A percentile compares a stretch with the other conserved stretches of the same genome.
These are phyloP conservation scores for Lactuca sativa DNA, from an alignment of 129 eudicot genomes.

Conservation along the genomic window DNA sequence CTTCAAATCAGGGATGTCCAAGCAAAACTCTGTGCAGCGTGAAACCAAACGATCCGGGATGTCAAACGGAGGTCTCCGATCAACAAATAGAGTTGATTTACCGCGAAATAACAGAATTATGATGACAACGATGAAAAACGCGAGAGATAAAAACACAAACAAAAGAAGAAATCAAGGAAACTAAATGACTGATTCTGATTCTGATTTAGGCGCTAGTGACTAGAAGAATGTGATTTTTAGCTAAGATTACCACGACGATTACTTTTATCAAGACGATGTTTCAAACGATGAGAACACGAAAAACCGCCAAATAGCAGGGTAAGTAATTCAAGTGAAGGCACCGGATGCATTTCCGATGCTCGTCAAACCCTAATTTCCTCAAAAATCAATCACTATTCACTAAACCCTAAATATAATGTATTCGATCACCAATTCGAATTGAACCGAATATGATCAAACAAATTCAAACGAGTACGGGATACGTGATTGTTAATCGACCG, in stretches of 20 bases:
- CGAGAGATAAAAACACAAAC: neutral
- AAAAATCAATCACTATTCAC: neutral
- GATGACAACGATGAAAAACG: neutral
- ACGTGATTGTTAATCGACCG: constrained; percentile 10
- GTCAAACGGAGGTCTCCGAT: constrained; percentile 1
- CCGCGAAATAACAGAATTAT: neutral
- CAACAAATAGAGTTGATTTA: neutral
- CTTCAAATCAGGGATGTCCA: neutral
- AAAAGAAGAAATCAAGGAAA: constrained; percentile 14
- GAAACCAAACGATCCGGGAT: constrained; percentile 5
- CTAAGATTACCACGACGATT: constrained; percentile 89
- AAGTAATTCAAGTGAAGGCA: constrained; percentile 48
- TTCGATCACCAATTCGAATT: neutral
- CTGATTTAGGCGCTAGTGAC: no score
- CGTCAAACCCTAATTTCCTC: constrained; percentile 31
- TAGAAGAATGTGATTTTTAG: constrained; percentile 39
- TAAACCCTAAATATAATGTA: constrained; percentile 29
- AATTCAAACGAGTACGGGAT: constrained; percentile 8
- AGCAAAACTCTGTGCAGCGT: neutral
- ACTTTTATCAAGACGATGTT: constrained; percentile 59
- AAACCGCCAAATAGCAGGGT: constrained; percentile 34
- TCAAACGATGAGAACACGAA: constrained; percentile 64
- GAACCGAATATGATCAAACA: constrained; percentile 1
- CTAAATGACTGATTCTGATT: neutral
- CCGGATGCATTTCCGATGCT: constrained; percentile 82